Conservation (phyloP, 345 rosid species). For the Syzygium jambos region DNA sequence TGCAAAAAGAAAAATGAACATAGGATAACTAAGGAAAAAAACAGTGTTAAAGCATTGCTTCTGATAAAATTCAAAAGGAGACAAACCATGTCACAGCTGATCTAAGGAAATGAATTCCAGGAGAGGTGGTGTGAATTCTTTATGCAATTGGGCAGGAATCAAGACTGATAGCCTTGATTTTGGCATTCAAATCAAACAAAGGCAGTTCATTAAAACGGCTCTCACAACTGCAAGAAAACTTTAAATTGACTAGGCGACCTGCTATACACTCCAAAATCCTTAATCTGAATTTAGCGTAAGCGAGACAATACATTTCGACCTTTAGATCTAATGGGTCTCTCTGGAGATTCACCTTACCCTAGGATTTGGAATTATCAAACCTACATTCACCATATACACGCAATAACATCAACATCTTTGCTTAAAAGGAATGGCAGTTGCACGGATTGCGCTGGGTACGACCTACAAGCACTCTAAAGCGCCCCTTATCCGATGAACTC, state of each 20-base stretch:
- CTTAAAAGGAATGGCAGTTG: not conserved
- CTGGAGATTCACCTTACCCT: not conserved
- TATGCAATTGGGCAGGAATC: too few species aligned
- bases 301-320: not conserved
- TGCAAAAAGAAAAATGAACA: not conserved
- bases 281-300: not conserved
- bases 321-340: not conserved
- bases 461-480: not conserved
- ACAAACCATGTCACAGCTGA: too few species aligned
- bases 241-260: not conserved
- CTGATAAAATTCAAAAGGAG: not conserved
- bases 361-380: not conserved
- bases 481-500: not conserved
- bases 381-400: not conserved
- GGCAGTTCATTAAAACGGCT: not conserved
- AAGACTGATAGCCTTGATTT: not conserved
- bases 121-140: too few species aligned
- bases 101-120: too few species aligned
- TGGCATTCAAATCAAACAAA: not conserved
- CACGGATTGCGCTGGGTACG: not conserved
- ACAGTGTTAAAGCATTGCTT: not conserved
- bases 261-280: not conserved
- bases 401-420: not conserved
- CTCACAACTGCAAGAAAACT: not conserved
- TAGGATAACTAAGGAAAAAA: not conserved